Base-by-base conservation (phyloP, 495 filamentous ascomycete genomes). In the Amorphotheca resinae region DNA sequence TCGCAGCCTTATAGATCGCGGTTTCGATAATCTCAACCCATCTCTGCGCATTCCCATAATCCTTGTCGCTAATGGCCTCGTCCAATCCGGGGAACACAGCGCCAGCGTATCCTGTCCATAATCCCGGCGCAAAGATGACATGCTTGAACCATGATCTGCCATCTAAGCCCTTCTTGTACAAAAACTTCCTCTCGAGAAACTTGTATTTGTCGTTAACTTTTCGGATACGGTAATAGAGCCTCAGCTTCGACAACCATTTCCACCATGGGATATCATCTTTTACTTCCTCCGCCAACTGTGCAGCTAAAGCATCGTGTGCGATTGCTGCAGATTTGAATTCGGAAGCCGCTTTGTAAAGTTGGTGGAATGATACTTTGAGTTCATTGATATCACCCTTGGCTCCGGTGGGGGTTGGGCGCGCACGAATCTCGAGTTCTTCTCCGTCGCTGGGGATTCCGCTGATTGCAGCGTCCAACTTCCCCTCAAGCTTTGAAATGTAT, bases 141-240 rank as follows among this genome's bases (percentile, higher is more conserved):
- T 98, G 93, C 62, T 93, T 94, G 62, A 88, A 98, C 71, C 93
- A 93, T 28, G 80, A 73, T 46, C 91, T 70, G 25, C 81, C 79
- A 40, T 88, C 87, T 62, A 93, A 66, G 18, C 89, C 87, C 26
- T 72, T 61, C 37, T 83, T 58, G 56, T 93, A 87, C 41, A 95
- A 60, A 44, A 98, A 74, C 59, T 84, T 61, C 2, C 82, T 76
- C 57, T 98, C 91, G 40, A 96, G 77, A 17, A 69, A 74, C 53
- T 81, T 83, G 65, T 86, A 80, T 49, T 77, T 73, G 34, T 64
- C 64, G 51, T 89, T 91, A 3, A 69, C 71, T 42, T 74, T 65
- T 16, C 79, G 70, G 38, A 83, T 77, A 22, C 78, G 59, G 1
- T 67, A 65, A 48, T 70, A 74, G 8, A 89, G 69, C 55, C 65